Base-by-base conservation (phyloP, 2,329 filamentous ascomycete genomes). In the Fusarium mundagurra region DNA sequence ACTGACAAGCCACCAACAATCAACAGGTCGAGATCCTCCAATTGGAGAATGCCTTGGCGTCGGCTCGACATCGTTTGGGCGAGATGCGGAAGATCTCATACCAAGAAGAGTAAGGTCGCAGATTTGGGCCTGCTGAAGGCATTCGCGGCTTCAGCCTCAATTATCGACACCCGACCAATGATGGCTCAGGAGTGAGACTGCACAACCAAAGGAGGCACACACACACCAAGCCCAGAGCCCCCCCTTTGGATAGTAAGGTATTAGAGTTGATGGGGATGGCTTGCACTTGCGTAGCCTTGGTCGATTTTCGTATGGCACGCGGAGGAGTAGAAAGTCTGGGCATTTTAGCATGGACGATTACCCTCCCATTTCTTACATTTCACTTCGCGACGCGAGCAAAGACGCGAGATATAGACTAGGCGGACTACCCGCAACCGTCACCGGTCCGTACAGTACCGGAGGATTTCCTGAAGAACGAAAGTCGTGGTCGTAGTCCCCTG, bases 51-150 rank as follows among this genome's bases (percentile, higher is more conserved):
- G 86, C 90, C 34, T 89, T 99, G 44, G 88, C 92, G 14, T 87
- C 93, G 38, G 96, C 96, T 47, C 89, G 96, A 77, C 91, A 93
- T 80, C 88, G 95, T 61, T 86, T 99, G 73, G 96, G 96, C 73
- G 96, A 99, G 88, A 98, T 99, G 96, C 91, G 96, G 82, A 98
- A 98, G 90, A 94, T 98, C 72, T 96, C 93, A 10, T 98, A 98
- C 85, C 93, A 93, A 81, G 94, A 97, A 80, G 93, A 96, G 43
- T 88, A 84, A 71, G 48, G 58, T 27, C 50, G 43, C 39, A 53
- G 38, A 38, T 44, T 53, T 67, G 64, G 17, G 39, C 44, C 43
- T 29, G 65, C 33, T 31, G 20, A 34, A 36, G 48, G 55, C 47
- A 72, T 72, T 59, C 55, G 51, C 41, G 64, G 41, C 59, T 57